A percentile compares a stretch with the other conserved stretches of the same genome.
Conservation (phyloP, 164 flowering plant species). For the Macadamia integrifolia region DNA sequence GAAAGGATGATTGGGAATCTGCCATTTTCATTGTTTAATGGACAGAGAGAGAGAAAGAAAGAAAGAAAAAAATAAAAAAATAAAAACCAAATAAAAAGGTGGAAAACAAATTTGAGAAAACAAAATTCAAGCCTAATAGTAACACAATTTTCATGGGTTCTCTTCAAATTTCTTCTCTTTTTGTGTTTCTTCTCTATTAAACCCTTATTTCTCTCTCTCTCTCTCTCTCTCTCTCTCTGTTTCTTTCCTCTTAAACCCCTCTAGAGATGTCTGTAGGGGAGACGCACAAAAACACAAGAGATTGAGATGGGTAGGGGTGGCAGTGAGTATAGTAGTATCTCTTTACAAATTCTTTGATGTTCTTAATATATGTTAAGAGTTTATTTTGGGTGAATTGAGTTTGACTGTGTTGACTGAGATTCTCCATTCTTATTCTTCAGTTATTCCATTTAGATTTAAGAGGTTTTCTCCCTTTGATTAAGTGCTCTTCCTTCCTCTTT, state of each 20-base stretch:
- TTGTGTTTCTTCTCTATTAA: background rate
- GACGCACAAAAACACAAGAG: too few relatives aligned
- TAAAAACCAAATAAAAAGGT: constrained; percentile 6
- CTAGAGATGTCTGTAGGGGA: background rate
- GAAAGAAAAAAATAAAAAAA: constrained; percentile 9
- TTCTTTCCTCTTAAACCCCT: background rate
- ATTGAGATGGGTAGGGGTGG: background rate
- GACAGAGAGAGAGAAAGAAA: constrained; percentile 33
- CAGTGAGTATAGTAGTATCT: background rate
- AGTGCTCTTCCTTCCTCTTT: constrained; percentile 37
- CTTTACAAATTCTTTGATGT: background rate
- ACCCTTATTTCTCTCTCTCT: background rate
- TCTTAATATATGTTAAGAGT: background rate
- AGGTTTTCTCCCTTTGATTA: constrained; percentile 27
- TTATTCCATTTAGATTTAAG: constrained; percentile 6
- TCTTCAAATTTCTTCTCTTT: constrained; percentile 4
- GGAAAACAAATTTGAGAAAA: background rate
- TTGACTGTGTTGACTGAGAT: constrained; percentile 37
- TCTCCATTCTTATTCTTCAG: constrained; percentile 8
- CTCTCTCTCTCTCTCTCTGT: background rate
- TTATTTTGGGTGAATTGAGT: constrained; percentile 17
- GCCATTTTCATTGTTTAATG: constrained; percentile 74
- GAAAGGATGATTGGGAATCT: constrained; percentile 93
- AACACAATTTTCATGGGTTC: constrained; percentile 23
- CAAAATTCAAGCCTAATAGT: constrained; percentile 10